Conservation (phyloP, 179 eudicot species). For the Nepenthes alata region DNA sequence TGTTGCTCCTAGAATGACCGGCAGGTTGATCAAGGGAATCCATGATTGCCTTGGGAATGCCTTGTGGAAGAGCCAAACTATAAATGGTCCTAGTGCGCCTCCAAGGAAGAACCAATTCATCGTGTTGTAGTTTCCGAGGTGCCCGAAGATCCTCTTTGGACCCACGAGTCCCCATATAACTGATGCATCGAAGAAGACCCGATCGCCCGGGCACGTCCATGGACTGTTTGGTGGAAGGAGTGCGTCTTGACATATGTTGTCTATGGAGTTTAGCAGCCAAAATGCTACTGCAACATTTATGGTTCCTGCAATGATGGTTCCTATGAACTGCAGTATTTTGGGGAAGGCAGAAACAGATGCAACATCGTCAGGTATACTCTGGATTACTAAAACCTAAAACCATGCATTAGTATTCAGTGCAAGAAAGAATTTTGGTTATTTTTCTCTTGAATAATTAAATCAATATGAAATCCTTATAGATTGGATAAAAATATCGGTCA, state of each 20-base stretch:
- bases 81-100: conserved; percentile 11
- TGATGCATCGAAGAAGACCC: conserved; percentile 19
- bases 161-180: conserved; percentile 11
- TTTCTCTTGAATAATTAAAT: too few relatives aligned
- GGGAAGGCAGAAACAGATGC: background rate
- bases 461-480: too few relatives aligned
- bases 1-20: conserved; percentile 35
- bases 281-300: background rate
- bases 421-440: background rate
- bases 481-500: too few relatives aligned
- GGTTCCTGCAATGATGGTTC: background rate
- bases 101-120: conserved; percentile 20
- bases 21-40: conserved; percentile 35
- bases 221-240: conserved; percentile 6
- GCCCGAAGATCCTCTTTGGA: conserved; percentile 14
- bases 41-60: conserved; percentile 24
- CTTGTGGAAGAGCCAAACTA: conserved; percentile 16
- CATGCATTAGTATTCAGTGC: background rate
- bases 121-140: conserved; percentile 9
- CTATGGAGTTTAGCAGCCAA: conserved; percentile 7
- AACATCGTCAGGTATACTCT: background rate
- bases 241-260: conserved; percentile 9
- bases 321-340: background rate
- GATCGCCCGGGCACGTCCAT: conserved; percentile 12
- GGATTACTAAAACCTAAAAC: background rate